phyloP scores from a whole-genome alignment of 2,329 filamentous ascomycete genomes.

The Stylonectria norvegica region DNA sequence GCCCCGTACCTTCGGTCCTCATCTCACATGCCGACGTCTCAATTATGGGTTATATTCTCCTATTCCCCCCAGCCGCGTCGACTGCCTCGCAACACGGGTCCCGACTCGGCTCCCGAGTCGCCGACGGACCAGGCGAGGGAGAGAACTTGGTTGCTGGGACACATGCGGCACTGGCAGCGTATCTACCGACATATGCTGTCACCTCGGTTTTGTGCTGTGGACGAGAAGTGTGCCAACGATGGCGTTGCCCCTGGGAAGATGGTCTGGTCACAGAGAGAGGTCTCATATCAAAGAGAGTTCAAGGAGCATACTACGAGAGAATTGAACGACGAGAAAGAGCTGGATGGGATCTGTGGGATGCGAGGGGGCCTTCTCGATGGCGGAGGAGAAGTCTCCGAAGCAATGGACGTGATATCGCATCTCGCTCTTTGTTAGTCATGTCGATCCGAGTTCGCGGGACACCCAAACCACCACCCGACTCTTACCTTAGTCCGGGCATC shows the following conservation, averaged over 20 bases:
- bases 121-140: slow-evolving; percentile 6
- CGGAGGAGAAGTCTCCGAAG: slow-evolving; percentile 1
- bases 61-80: too few relatives aligned
- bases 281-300: too few relatives aligned
- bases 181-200: slow-evolving; percentile 9
- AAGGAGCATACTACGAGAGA: background rate
- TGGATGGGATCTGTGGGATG: background rate
- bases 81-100: too few relatives aligned
- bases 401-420: slow-evolving; percentile 9
- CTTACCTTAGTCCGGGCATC: too few relatives aligned
- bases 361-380: background rate
- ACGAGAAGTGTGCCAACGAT: background rate
- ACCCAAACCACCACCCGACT: too few relatives aligned
- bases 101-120: too few relatives aligned
- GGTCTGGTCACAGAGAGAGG: background rate
- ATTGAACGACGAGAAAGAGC: background rate
- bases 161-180: slow-evolving; percentile 11
- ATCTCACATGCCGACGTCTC: too few relatives aligned
- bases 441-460: slow-evolving; percentile 5
- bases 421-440: background rate
- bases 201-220: background rate
- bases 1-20: background rate
- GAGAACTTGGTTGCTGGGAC: slow-evolving; percentile 5
- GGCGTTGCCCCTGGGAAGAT: too few relatives aligned
- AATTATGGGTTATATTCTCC: too few relatives aligned